Conservation (phyloP, 2,329 filamentous ascomycete genomes). For the Verruconis gallopava region DNA sequence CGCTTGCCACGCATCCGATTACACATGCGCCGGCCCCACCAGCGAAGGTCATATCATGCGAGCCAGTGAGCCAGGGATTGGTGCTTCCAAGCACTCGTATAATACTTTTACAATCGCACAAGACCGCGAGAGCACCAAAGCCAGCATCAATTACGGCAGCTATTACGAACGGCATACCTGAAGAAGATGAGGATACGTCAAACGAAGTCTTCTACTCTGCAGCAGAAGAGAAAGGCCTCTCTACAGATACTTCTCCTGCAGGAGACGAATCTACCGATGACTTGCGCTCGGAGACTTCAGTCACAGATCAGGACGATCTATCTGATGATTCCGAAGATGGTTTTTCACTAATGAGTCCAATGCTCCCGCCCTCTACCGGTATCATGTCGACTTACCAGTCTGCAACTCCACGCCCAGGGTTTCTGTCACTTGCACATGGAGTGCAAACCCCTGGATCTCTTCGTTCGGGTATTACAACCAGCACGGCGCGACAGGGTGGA, state of each 20-base stretch:
- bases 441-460: slow-evolving; percentile 75
- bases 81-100: slow-evolving; percentile 69
- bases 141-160: slow-evolving; percentile 25
- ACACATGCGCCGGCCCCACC: slow-evolving; percentile 75
- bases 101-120: slow-evolving; percentile 55
- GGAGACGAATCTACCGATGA: slow-evolving; percentile 28
- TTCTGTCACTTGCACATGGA: slow-evolving; percentile 54
- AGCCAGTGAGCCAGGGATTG: slow-evolving; percentile 82
- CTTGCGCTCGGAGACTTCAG: slow-evolving; percentile 46
- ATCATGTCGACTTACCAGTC: slow-evolving; percentile 67
- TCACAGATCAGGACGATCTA: slow-evolving; percentile 57
- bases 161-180: slow-evolving; percentile 45
- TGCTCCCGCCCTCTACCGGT: slow-evolving; percentile 58
- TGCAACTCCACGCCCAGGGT: slow-evolving; percentile 66
- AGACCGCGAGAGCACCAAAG: slow-evolving; percentile 25
- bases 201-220: slow-evolving; percentile 91
- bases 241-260: slow-evolving; percentile 26
- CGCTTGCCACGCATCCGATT: slow-evolving; percentile 65
- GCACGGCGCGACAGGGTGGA: slow-evolving; percentile 51
- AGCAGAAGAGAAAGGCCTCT: slow-evolving; percentile 52
- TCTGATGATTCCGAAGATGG: slow-evolving; percentile 92
- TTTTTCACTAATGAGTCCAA: slow-evolving; percentile 75
- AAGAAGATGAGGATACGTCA: slow-evolving; percentile 64
- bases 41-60: slow-evolving; percentile 81
- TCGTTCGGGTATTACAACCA: slow-evolving; percentile 76